Evolutionary conservation across 805 yeast species (phyloP).

Genomic region (Lipomyces lipofer): DNA sequence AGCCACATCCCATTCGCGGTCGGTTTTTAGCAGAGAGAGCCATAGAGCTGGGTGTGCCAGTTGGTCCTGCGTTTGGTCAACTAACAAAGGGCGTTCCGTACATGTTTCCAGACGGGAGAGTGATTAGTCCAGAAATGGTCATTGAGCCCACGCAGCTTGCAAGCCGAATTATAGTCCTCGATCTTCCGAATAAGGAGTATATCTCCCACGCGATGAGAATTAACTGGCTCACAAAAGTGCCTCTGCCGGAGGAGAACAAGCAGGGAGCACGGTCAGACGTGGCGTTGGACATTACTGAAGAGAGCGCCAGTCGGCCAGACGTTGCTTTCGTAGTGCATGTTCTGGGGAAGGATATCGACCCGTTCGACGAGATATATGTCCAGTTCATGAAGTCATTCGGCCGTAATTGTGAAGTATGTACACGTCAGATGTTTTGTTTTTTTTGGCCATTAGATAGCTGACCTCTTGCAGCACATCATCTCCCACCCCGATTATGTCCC

Average conservation of each 20-base stretch:
- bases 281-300: conserved; percentile 24
- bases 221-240: conserved; percentile 23
- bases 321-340: conserved; percentile 78
- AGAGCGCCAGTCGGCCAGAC: conserved; percentile 34
- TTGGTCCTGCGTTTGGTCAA: conserved; percentile 57
- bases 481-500: conserved; percentile 71
- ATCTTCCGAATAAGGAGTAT: conserved; percentile 62
- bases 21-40: conserved; percentile 71
- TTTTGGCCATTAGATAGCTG: background rate
- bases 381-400: conserved; percentile 54
- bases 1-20: conserved; percentile 70
- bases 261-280: background rate
- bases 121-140: conserved; percentile 69
- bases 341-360: conserved; percentile 62
- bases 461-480: conserved; percentile 52
- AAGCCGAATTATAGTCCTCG: conserved; percentile 65
- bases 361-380: conserved; percentile 46
- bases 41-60: conserved; percentile 63
- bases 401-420: conserved; percentile 38
- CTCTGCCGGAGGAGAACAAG: conserved; percentile 10
- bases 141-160: conserved; percentile 60
- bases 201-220: conserved; percentile 34
- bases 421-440: too few relatives aligned
- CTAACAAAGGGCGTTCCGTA: conserved; percentile 64
- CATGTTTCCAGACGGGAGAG: conserved; percentile 56